Percentiles rank a stretch among this genome's conserved stretches.
phyloP scores from a whole-genome alignment of 805 yeast species.

The Torulaspora gathmanii region DNA sequence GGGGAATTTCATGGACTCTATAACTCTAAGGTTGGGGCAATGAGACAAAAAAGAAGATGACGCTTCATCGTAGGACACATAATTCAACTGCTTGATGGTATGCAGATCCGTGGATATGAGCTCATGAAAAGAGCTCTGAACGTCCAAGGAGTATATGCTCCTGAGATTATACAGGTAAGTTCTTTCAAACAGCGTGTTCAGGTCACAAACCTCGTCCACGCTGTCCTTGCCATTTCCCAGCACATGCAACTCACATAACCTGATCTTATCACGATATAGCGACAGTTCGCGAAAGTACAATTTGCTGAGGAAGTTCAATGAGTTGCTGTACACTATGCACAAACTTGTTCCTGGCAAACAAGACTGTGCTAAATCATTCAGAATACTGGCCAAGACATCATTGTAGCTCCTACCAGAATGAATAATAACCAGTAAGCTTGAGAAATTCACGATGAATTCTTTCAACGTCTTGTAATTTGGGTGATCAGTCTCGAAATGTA shows the following conservation, averaged over 20 bases:
- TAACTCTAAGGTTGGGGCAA: slow-evolving; percentile 19
- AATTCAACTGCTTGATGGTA: slow-evolving; percentile 20
- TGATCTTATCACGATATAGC: slow-evolving; percentile 7
- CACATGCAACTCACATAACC: slow-evolving; percentile 27
- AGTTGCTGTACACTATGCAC: slow-evolving; percentile 24
- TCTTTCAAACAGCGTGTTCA: slow-evolving; percentile 24
- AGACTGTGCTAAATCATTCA: slow-evolving; percentile 14
- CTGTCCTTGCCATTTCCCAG: slow-evolving; percentile 16
- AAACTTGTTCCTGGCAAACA: slow-evolving; percentile 15
- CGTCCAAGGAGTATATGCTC: slow-evolving; percentile 22
- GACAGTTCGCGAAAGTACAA: slow-evolving; percentile 27
- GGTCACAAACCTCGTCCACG: slow-evolving; percentile 19
- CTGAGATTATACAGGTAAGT: slow-evolving; percentile 24
- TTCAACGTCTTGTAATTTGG: slow-evolving; percentile 8
- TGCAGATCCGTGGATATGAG: slow-evolving; percentile 18
- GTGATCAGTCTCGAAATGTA: slow-evolving; percentile 14
- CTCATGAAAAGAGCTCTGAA: slow-evolving; percentile 13
- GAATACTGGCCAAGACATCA: slow-evolving; percentile 18
- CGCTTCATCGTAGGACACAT: slow-evolving; percentile 4
- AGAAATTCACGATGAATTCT: slow-evolving; percentile 12
- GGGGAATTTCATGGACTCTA: slow-evolving; percentile 25
- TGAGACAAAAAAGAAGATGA: slow-evolving; percentile 12
- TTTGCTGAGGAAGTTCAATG: slow-evolving; percentile 25
- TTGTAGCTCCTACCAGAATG: slow-evolving; percentile 23
- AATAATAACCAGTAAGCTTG: slow-evolving; percentile 22